Percentiles rank a stretch among this genome's conserved stretches.
These are phyloP conservation scores for Macrotyloma uniflorum DNA, from an alignment of 306 rosid genomes.

Conservation along the genomic window DNA sequence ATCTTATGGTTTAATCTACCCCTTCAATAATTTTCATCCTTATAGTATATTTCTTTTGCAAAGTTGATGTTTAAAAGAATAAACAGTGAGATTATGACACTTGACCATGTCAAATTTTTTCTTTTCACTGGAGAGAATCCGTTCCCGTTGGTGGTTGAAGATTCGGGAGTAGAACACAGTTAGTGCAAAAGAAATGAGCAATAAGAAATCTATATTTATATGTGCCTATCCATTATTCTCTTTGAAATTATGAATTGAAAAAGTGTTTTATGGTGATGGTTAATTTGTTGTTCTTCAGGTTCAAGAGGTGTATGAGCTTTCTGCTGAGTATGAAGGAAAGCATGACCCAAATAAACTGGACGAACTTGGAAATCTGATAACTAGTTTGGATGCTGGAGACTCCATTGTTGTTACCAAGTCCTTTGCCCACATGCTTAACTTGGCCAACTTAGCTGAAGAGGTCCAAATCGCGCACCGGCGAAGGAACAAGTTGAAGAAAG, in stretches of 20 bases:
- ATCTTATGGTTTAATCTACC: neutral
- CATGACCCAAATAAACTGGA: constrained; percentile 72
- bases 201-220: neutral
- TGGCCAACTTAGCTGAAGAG: constrained; percentile 97
- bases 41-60: neutral
- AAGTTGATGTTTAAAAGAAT: neutral
- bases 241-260: neutral
- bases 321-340: constrained; percentile 92
- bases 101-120: neutral
- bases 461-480: constrained; percentile 88
- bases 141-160: constrained; percentile 1
- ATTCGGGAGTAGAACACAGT: neutral
- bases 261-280: neutral
- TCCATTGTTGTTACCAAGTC: constrained; percentile 88
- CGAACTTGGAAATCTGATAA: constrained; percentile 73
- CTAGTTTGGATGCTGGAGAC: constrained; percentile 94
- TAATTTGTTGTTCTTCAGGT: constrained; percentile 55
- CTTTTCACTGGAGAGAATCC: neutral
- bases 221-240: neutral
- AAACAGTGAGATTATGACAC: neutral
- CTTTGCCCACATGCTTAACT: constrained; percentile 91
- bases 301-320: constrained; percentile 86
- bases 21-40: neutral
- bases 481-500: constrained; percentile 79
- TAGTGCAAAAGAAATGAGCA: neutral